Evolutionary conservation across 352 stramenopile species (phyloP), one percentile per base, ranked within the genome.

Genomic region (Chrysophaeum taylorii): DNA sequence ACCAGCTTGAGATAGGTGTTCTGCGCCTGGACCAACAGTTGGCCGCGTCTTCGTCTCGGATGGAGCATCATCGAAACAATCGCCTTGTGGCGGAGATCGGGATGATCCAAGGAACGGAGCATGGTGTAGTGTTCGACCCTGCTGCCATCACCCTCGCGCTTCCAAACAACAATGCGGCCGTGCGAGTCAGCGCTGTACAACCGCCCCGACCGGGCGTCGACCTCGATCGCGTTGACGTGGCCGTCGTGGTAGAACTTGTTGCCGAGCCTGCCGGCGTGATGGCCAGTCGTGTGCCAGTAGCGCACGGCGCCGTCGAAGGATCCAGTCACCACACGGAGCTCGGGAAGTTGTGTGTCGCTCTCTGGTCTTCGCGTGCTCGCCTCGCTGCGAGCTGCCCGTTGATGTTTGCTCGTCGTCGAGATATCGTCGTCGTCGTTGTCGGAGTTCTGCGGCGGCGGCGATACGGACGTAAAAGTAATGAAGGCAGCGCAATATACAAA

Each of bases 1-100:
- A 71, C 39, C 2, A 71, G 50, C 67, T 64, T 62, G 21, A 71
- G 43, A 9, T 29, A 67, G 21, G 38, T 57, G 15, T 41, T 50
- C n/a, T 71, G 67, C 5, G 67, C 67, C 42, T 50, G 39, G 43
- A 71, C 63, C 7, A 71, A 31, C 15, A 71, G 36, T n/a, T 71
- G 67, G 23, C 43, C 67, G n/a, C 67, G 42, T 23, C 67, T 43
- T 18, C 67, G 18, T 23, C 33, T 52, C 15, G 67, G 67, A 50
- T 67, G 50, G 5, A 71, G 33, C 42, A 4, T 16, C 45, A 71
- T 33, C 2, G 33, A 54, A 9, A 62, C 29, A n/a, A 71, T 71
- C 1, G 68, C 4, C 39, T 48, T 37, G 27, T 36, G 25, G 25
- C 42, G 62, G 41, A 70, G 41, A 25, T 70, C 64, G 25, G 25